Evolutionary conservation across 192 early-diverging fungal genomes (phyloP), one percentile per base, ranked within the genome.

Genomic region (Backusella circina): DNA sequence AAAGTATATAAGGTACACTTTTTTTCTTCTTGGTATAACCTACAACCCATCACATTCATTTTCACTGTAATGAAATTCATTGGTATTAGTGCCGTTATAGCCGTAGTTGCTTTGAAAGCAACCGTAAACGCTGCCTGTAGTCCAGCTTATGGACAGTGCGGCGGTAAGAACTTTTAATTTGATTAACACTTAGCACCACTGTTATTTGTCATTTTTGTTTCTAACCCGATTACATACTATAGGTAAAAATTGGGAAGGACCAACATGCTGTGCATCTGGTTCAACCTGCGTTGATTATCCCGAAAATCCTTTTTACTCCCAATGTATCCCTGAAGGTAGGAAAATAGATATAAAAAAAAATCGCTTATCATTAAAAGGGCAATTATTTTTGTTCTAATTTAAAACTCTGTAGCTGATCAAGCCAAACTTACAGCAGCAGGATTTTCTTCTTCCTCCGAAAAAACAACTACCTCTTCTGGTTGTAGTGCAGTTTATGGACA

Each of bases 241-340:
- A 76, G 75, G 75, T 13, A 70, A 39, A 28, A 16, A 41, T 13
- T 76, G 69, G 69, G 33, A 3, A 36, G 75, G 75, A 35, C 75
- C 75, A 47, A 76, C 75, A 18, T 76, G 75, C 31, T 76, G 75
- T 65, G 37, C 67, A 31, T 32, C 70, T 50, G 75, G 75, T 37
- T 71, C 57, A 28, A 65, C 69, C 1, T 76, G 75, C 23, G 69
- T 76, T 39, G 37, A 30, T 66, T 37, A 70, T 1, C 18, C 35
- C 26, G 38, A 61, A 10, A 76, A 71, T 26, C n/a, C 12, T 9
- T 76, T 65, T 30, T 76, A 76, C 39, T 76, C 61, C 23, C 75
- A 76, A 33, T 76, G 75, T 65, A 10, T 76, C 3, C 75, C 75
- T 7, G 26, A 36, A 16, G 35, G 54, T 71, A 57, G n/a, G 8